Evolutionary conservation across 2,329 filamentous ascomycete genomes (phyloP).

Genomic region (Colletotrichum sojae): DNA sequence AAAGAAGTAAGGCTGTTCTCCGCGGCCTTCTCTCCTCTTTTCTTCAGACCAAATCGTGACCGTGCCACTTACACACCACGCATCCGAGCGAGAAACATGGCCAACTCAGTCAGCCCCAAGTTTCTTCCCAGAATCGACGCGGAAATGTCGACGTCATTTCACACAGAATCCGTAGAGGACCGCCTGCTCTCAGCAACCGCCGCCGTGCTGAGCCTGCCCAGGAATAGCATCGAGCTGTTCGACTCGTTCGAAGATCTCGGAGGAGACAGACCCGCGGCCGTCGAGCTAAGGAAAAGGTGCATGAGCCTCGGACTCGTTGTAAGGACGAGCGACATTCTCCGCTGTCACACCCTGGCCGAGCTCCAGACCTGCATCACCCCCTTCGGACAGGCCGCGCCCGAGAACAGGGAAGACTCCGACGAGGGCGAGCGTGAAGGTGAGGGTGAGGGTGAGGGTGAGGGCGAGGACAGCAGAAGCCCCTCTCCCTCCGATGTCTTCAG

Average conservation of each 20-base stretch:
- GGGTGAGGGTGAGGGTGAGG: no score
- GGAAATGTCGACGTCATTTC: slow-evolving; percentile 28
- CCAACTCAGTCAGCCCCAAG: slow-evolving; percentile 30
- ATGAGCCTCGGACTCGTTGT: slow-evolving; percentile 53
- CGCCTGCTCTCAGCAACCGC: slow-evolving; percentile 53
- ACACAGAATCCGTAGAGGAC: slow-evolving; percentile 46
- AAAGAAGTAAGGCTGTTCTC: slow-evolving; percentile 9
- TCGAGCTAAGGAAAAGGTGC: slow-evolving; percentile 51
- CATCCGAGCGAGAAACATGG: slow-evolving; percentile 14
- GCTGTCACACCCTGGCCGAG: slow-evolving; percentile 60
- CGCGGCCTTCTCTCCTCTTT: slow-evolving; percentile 20
- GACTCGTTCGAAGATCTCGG: slow-evolving; percentile 63
- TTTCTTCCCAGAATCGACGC: slow-evolving; percentile 45
- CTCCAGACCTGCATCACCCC: slow-evolving; percentile 58
- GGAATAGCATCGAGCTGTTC: slow-evolving; percentile 50
- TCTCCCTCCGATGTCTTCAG: slow-evolving; percentile 42
- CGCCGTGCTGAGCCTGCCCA: slow-evolving; percentile 53
- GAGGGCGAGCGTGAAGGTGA: background rate
- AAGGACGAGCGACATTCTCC: slow-evolving; percentile 57
- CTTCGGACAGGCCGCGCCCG: slow-evolving; percentile 20
- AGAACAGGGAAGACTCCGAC: slow-evolving; percentile 33
- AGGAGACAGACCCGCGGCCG: slow-evolving; percentile 54
- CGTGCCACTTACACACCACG: slow-evolving; percentile 25
- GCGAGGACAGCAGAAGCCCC: slow-evolving; percentile 5
- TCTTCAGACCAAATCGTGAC: slow-evolving; percentile 32